A percentile compares a stretch with the other conserved stretches of the same genome.
Conservation (phyloP, 805 yeast species). For the Kodamaea lidongshanica region DNA sequence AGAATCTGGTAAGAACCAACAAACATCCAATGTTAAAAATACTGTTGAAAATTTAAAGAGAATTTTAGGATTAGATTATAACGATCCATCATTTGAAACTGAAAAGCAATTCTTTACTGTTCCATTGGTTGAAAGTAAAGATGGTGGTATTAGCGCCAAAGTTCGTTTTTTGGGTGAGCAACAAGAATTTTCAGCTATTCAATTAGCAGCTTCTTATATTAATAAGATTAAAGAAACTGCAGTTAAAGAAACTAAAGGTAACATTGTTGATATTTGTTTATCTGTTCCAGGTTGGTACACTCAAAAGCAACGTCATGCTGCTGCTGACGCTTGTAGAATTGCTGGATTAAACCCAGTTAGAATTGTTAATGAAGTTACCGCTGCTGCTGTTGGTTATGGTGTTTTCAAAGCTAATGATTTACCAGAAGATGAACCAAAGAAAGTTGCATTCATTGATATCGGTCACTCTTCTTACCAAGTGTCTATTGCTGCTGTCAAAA, state of each 20-base stretch:
- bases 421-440: constrained; percentile 89
- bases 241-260: constrained; percentile 72
- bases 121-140: constrained; percentile 60
- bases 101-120: constrained; percentile 74
- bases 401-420: constrained; percentile 89
- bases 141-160: constrained; percentile 77
- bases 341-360: constrained; percentile 98
- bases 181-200: constrained; percentile 77
- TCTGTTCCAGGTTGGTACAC: constrained; percentile 98
- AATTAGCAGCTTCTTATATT: constrained; percentile 91
- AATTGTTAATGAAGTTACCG: constrained; percentile 94
- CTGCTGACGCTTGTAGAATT: constrained; percentile 88
- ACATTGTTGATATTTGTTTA: constrained; percentile 80
- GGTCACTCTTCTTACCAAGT: constrained; percentile 96
- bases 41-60: constrained; percentile 94
- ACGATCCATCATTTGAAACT: constrained; percentile 68
- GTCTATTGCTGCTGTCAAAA: constrained; percentile 82
- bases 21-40: constrained; percentile 92
- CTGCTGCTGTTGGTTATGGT: constrained; percentile 99
- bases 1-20: constrained; percentile 93
- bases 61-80: constrained; percentile 69
- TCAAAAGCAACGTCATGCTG: constrained; percentile 93
- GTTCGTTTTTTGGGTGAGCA: constrained; percentile 79
- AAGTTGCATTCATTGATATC: constrained; percentile 89
- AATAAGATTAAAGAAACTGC: constrained; percentile 83